A percentile compares a stretch with the other conserved stretches of the same genome.
These are phyloP conservation scores for Eutrema heterophyllum DNA, from an alignment of 345 rosid genomes.

Conservation along the genomic window DNA sequence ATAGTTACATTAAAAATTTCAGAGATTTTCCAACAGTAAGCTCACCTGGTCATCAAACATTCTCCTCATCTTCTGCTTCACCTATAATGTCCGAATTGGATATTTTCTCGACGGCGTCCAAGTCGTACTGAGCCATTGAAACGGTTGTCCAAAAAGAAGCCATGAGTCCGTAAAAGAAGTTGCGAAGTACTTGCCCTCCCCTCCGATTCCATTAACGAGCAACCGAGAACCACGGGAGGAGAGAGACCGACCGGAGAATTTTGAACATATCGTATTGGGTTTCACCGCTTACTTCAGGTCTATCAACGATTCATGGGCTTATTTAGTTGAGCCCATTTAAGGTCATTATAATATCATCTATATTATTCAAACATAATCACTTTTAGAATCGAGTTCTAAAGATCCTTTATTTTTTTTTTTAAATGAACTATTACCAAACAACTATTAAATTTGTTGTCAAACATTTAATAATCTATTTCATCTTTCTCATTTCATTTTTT, in stretches of 20 bases:
- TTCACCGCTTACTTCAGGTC: not conserved
- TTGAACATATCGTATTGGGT: not conserved
- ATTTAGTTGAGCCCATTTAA: not conserved
- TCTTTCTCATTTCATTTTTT: too few relatives aligned
- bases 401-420: too few relatives aligned
- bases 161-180: constrained; percentile 4
- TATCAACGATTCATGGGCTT: not conserved
- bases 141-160: not conserved
- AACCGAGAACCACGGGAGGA: not conserved
- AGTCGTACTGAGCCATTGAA: not conserved
- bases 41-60: constrained; percentile 8
- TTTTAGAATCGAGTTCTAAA: too few relatives aligned
- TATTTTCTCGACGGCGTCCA: not conserved
- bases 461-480: too few relatives aligned
- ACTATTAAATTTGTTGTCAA: too few relatives aligned
- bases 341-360: too few relatives aligned
- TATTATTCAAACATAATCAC: too few relatives aligned
- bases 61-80: not conserved
- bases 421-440: too few relatives aligned
- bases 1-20: not conserved
- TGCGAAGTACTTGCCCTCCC: not conserved
- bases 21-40: not conserved
- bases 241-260: not conserved
- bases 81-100: not conserved
- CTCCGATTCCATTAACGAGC: constrained; percentile 11